These are phyloP conservation scores for Puccinia triticina DNA, from an alignment of 1,284 basidiomycete genomes.

Conservation along the genomic window DNA sequence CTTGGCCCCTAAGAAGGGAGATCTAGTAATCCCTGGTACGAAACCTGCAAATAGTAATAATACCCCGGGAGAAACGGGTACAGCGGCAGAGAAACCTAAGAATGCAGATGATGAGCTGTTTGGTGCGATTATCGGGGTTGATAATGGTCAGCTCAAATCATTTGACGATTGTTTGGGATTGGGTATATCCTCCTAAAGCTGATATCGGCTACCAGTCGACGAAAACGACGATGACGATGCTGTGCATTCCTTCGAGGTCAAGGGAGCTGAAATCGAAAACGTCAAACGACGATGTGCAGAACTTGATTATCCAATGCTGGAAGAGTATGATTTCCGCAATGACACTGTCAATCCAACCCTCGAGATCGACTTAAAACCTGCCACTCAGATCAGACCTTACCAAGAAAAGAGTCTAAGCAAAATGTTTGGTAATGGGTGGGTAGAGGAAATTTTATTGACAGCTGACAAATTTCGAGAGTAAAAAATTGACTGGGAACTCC, in stretches of 20 bases:
- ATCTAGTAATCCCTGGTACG: slow-evolving; percentile 79
- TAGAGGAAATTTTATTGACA: slow-evolving; percentile 25
- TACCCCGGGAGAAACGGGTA: slow-evolving; percentile 59
- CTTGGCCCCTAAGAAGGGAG: slow-evolving; percentile 77
- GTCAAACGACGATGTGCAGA: slow-evolving; percentile 72
- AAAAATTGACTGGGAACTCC: not conserved
- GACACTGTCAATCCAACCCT: slow-evolving; percentile 91
- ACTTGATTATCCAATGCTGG: slow-evolving; percentile 91
- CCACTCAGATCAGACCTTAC: slow-evolving; percentile 92
- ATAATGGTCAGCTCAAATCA: slow-evolving; percentile 68
- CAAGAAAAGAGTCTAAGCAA: slow-evolving; percentile 96
- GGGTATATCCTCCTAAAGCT: not conserved
- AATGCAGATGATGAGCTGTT: slow-evolving; percentile 72
- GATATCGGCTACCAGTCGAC: slow-evolving; percentile 65
- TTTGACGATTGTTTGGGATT: not conserved
- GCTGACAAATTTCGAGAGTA: slow-evolving; percentile 1
- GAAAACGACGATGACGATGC: slow-evolving; percentile 95
- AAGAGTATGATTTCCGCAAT: slow-evolving; percentile 97
- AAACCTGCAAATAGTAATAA: not conserved
- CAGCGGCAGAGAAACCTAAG: slow-evolving; percentile 56
- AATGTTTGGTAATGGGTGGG: slow-evolving; percentile 96
- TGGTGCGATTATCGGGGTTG: slow-evolving; percentile 85
- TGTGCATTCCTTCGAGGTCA: slow-evolving; percentile 91
- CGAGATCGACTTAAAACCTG: slow-evolving; percentile 94
- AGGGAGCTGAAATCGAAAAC: slow-evolving; percentile 81